Percentiles rank a stretch among this genome's conserved stretches.
Conservation (phyloP, 108 stramenopile genomes). For the Chaetoceros tenuissimus region DNA sequence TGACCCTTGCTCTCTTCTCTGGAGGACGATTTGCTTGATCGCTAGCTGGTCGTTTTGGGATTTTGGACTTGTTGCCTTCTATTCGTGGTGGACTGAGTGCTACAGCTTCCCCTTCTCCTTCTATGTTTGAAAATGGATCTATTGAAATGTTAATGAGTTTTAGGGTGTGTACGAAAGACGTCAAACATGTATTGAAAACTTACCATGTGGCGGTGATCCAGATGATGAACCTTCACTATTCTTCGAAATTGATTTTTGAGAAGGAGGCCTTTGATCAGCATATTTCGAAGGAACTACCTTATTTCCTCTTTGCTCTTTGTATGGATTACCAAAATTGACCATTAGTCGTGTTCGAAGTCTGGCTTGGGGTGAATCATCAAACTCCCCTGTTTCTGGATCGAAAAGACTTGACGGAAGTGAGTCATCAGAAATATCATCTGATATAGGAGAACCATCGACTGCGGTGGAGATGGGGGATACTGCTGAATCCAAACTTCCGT, state of each 20-base stretch:
- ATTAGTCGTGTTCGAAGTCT: slow-evolving; percentile 42
- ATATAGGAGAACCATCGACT: slow-evolving; percentile 56
- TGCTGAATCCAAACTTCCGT: slow-evolving; percentile 54
- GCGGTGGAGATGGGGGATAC: slow-evolving; percentile 70
- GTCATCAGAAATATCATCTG: slow-evolving; percentile 76
- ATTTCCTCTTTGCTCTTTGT: slow-evolving; percentile 59
- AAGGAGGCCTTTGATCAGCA: slow-evolving; percentile 47
- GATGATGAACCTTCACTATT: slow-evolving; percentile 36
- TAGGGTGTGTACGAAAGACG: no score
- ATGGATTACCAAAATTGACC: slow-evolving; percentile 79
- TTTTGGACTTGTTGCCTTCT: slow-evolving; percentile 9
- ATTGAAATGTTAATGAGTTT: no score
- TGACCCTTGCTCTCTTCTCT: slow-evolving; percentile 10
- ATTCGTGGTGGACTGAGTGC: slow-evolving; percentile 15
- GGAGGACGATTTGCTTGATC: slow-evolving; percentile 9
- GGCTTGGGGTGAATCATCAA: slow-evolving; percentile 56
- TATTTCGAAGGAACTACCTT: slow-evolving; percentile 55
- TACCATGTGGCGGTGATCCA: slow-evolving; percentile 71
- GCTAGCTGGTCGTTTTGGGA: background rate
- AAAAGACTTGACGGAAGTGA: slow-evolving; percentile 66
- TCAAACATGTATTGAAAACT: no score
- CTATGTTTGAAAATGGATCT: slow-evolving; percentile 45
- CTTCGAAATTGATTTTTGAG: slow-evolving; percentile 7
- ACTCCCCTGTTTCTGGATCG: slow-evolving; percentile 57
- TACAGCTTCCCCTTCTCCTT: slow-evolving; percentile 70